A percentile compares a stretch with the other conserved stretches of the same genome.
phyloP scores from a whole-genome alignment of 176 grass and related monocot genomes.

The Leersia perrieri region DNA sequence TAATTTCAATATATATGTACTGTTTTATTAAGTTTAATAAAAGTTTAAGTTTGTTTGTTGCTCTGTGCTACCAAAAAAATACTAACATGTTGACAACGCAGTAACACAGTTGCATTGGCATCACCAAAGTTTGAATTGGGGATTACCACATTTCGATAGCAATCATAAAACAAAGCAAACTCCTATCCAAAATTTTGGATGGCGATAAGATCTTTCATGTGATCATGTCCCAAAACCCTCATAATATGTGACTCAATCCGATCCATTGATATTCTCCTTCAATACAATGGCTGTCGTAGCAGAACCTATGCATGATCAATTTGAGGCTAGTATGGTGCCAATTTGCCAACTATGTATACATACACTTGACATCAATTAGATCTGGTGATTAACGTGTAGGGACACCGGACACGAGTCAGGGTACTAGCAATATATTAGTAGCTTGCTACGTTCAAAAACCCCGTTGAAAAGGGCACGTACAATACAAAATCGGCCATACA shows the following conservation, averaged over 20 bases:
- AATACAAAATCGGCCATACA: neutral
- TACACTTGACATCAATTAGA: neutral
- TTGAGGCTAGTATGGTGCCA: neutral
- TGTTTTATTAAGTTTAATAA: too few relatives aligned
- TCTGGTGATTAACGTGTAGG: neutral
- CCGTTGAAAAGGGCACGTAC: neutral
- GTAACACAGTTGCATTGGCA: neutral
- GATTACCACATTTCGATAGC: neutral
- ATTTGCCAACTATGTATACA: neutral
- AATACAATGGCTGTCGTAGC: neutral
- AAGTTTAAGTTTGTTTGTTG: too few relatives aligned
- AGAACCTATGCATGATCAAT: neutral
- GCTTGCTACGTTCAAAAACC: neutral
- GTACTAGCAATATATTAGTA: neutral
- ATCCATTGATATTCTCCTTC: neutral
- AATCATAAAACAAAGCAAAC: neutral
- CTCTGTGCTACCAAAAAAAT: too few relatives aligned
- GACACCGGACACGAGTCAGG: neutral
- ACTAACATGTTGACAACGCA: too few relatives aligned
- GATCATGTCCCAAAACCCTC: neutral
- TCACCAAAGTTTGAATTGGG: neutral
- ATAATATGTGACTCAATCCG: neutral
- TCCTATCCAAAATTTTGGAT: neutral
- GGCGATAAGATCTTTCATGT: neutral
- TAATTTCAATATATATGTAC: too few relatives aligned